Evolutionary conservation across 1,139 yeast genomes (phyloP).

Genomic region (Trichomonascaceae sp.): DNA sequence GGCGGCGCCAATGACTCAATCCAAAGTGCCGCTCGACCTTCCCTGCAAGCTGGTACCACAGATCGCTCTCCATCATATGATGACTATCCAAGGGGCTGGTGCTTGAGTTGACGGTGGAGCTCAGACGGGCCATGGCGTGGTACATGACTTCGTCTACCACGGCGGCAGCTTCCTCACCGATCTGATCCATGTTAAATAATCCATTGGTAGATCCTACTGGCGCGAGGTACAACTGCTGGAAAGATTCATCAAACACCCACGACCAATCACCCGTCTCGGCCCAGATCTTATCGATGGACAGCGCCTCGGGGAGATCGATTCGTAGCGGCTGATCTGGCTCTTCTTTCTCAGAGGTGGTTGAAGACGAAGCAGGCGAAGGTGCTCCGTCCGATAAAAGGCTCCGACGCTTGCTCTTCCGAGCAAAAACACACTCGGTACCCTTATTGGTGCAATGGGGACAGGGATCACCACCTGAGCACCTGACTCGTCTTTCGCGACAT

Average conservation of each 20-base stretch:
- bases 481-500: slow-evolving; percentile 1
- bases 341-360: neutral
- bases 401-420: neutral
- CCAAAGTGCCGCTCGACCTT: slow-evolving; percentile 1
- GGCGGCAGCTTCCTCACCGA: neutral
- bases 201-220: neutral
- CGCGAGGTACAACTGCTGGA: neutral
- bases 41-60: slow-evolving; percentile 2
- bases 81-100: neutral
- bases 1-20: slow-evolving; percentile 1
- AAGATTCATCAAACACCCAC: slow-evolving; percentile 2
- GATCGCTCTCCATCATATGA: neutral
- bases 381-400: neutral
- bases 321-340: neutral
- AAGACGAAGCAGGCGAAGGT: neutral
- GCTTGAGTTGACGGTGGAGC: neutral
- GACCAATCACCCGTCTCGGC: slow-evolving; percentile 3
- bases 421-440: neutral
- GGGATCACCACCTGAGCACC: slow-evolving; percentile 1
- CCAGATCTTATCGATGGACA: slow-evolving; percentile 2
- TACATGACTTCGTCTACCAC: slow-evolving; percentile 1
- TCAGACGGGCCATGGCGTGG: slow-evolving; percentile 1
- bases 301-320: neutral
- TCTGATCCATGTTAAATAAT: neutral
- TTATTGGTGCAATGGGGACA: slow-evolving; percentile 1